Base-by-base conservation (phyloP, 2,329 filamentous ascomycete species). In the Colletotrichum orchidophilum region DNA sequence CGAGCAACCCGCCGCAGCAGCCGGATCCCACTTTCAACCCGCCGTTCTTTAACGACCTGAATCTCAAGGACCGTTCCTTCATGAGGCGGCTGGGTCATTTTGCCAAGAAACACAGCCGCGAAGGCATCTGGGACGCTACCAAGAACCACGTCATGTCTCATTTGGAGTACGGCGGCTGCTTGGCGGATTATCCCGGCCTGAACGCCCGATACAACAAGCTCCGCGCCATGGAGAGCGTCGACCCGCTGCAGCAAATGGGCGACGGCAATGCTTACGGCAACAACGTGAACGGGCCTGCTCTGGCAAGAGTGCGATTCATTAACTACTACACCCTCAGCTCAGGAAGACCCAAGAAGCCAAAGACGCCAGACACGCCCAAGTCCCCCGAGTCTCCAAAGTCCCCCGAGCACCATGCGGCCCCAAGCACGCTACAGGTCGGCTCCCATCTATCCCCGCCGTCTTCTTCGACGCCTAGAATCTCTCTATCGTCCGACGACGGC, bases 291-390 rank as follows among this genome's bases (percentile, higher is more conserved):
- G 73, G 77, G 26, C 83, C 85, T 12, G 24, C 46, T 11, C 31
- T 54, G n/a, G 83, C 84, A 2, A 85, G 92, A 63, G 88, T 96
- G 12, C 88, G 94, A 18, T 97, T 97, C 76, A 86, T 94, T 68
- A 97, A 97, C 78, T 97, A 97, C 79, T 97, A 96, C 78, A 97
- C 95, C 1, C 88, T 93, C n/a, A 95, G 93, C 74, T 92, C 92
- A 11, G 95, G 95, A 3, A 86, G 90, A 70, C 86, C 87, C 2
- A 95, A 93, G 75, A 79, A 80, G 66, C 79, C 80, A 15, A 84
- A 85, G 73, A 59, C 66, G 13, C 67, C 72, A 12, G 73, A 63
- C 31, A 39, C 58, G 73, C 57, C 74, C 29, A 54, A 71, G n/a
- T 71, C 67, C 18, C 67, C 63, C 3, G 53, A 15, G 29, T 66